A percentile compares a stretch with the other conserved stretches of the same genome.
These are phyloP conservation scores for Parastagonospora nodorum DNA, from an alignment of 2,329 filamentous ascomycete species.

Conservation along the genomic window DNA sequence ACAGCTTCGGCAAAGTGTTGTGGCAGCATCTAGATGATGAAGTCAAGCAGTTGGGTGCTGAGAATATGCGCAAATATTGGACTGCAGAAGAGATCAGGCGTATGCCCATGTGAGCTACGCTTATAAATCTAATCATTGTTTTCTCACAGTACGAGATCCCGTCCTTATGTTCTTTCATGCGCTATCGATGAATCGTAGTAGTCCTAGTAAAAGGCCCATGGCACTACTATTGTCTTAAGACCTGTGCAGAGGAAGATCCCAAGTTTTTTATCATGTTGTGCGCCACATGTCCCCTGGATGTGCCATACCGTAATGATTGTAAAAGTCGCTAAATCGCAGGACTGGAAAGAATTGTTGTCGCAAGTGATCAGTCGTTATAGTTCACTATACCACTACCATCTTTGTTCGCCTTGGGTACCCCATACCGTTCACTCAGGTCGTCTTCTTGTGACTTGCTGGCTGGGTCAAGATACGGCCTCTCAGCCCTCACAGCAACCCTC, in stretches of 20 bases:
- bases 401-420: constrained; percentile 59
- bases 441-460: constrained; percentile 60
- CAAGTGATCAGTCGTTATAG: constrained; percentile 56
- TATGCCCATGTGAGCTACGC: constrained; percentile 64
- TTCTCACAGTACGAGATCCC: too few species aligned
- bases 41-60: constrained; percentile 75
- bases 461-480: constrained; percentile 52
- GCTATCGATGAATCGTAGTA: too few species aligned
- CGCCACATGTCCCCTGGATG: too few species aligned
- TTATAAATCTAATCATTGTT: too few species aligned
- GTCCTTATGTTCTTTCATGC: too few species aligned
- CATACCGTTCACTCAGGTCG: constrained; percentile 54
- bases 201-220: too few species aligned
- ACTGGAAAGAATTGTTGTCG: too few species aligned
- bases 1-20: constrained; percentile 76
- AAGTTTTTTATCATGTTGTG: too few species aligned
- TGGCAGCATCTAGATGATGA: constrained; percentile 87
- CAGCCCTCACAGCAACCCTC: constrained; percentile 54
- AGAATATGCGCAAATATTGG: constrained; percentile 90
- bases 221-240: too few species aligned
- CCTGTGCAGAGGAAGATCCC: too few species aligned
- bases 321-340: too few species aligned
- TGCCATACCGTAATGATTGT: too few species aligned
- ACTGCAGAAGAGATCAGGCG: constrained; percentile 72
- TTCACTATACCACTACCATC: constrained; percentile 61